These are phyloP conservation scores for Halenospora varia DNA, from an alignment of 495 filamentous ascomycete genomes.

Conservation along the genomic window DNA sequence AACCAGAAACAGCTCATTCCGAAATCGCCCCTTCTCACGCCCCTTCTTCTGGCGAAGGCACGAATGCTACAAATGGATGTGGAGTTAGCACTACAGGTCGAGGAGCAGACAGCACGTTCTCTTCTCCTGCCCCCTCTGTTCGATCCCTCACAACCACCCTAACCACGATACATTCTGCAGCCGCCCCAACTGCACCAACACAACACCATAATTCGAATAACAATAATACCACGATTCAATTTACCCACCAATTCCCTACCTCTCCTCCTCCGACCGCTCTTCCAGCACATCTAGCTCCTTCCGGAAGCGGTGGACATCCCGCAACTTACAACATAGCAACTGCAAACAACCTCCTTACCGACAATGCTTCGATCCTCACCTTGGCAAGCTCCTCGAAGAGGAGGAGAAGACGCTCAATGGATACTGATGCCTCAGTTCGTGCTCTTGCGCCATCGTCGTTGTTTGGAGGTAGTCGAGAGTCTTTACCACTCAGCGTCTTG, in stretches of 20 bases:
- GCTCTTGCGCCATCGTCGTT: slow-evolving; percentile 88
- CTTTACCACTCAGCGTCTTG: slow-evolving; percentile 81
- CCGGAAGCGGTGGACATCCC: slow-evolving; percentile 53
- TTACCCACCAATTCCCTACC: slow-evolving; percentile 86
- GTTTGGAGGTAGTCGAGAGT: slow-evolving; percentile 86
- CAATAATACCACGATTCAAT: slow-evolving; percentile 60
- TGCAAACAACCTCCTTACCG: slow-evolving; percentile 86
- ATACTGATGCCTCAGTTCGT: slow-evolving; percentile 93
- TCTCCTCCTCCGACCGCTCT: slow-evolving; percentile 71
- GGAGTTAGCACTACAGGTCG: slow-evolving; percentile 60
- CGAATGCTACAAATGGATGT: slow-evolving; percentile 61
- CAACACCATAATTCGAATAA: slow-evolving; percentile 39
- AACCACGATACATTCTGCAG: slow-evolving; percentile 90
- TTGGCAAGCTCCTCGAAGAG: slow-evolving; percentile 94
- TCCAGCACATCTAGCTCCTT: slow-evolving; percentile 67
- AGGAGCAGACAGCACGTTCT: slow-evolving; percentile 85
- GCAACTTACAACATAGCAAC: slow-evolving; percentile 85
- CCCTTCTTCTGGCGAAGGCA: slow-evolving; percentile 52
- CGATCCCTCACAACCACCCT: slow-evolving; percentile 91
- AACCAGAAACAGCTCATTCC: slow-evolving; percentile 68
- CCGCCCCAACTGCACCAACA: slow-evolving; percentile 27
- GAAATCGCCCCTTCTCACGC: slow-evolving; percentile 76
- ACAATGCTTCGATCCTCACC: slow-evolving; percentile 93
- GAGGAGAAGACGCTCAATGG: slow-evolving; percentile 81
- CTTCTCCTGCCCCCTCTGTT: slow-evolving; percentile 86